These are phyloP conservation scores for Phialemoniopsis sp. DNA, from an alignment of 2,329 filamentous ascomycete species.

Conservation along the genomic window DNA sequence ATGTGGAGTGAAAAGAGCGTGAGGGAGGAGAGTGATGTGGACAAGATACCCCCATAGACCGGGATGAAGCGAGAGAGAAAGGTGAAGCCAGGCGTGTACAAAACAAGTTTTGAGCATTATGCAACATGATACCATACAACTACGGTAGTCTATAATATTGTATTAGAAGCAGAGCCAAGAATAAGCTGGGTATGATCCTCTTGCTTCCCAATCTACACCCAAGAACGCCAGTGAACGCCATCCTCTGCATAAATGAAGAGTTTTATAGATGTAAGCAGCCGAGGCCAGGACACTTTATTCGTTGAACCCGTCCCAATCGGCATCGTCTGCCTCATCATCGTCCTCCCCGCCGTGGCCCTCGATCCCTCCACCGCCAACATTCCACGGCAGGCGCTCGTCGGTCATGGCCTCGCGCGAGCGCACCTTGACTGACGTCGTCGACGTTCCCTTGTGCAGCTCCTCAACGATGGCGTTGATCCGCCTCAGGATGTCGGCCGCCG, in stretches of 20 bases:
- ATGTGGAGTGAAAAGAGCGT: neutral
- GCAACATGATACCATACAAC: too few species aligned
- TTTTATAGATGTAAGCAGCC: slow-evolving; percentile 6
- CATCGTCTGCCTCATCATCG: slow-evolving; percentile 33
- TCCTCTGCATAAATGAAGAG: slow-evolving; percentile 10
- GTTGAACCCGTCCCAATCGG: slow-evolving; percentile 66
- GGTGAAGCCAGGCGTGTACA: too few species aligned
- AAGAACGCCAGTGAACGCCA: slow-evolving; percentile 4
- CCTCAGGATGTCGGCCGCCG: slow-evolving; percentile 44
- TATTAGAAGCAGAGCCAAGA: too few species aligned
- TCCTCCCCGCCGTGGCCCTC: slow-evolving; percentile 20
- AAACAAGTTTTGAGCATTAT: too few species aligned
- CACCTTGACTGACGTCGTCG: slow-evolving; percentile 67
- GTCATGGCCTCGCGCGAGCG: slow-evolving; percentile 66
- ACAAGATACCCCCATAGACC: neutral
- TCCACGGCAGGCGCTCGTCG: slow-evolving; percentile 71
- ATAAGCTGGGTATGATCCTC: neutral
- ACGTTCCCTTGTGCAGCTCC: slow-evolving; percentile 49
- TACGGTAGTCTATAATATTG: too few species aligned
- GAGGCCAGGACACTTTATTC: slow-evolving; percentile 38
- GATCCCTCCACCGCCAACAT: slow-evolving; percentile 29
- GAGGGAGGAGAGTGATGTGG: neutral
- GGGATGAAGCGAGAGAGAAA: neutral
- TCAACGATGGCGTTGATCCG: slow-evolving; percentile 51
- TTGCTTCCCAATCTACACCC: neutral